phyloP scores from a whole-genome alignment of 2,329 filamentous ascomycete species.

The Aspergillus arachidicola region DNA sequence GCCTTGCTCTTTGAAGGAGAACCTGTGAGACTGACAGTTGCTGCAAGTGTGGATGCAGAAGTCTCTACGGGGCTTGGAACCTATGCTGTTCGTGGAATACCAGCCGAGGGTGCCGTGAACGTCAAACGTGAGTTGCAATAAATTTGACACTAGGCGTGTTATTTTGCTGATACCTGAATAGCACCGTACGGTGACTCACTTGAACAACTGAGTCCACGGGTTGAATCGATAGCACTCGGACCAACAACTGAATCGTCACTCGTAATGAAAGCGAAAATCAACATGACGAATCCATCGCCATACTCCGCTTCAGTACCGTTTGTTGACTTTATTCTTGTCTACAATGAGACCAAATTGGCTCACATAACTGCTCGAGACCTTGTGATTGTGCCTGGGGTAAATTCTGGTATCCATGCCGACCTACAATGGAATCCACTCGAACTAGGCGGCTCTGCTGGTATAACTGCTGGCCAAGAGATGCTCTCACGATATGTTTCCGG shows the following conservation, averaged over 20 bases:
- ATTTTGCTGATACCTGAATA: slow-evolving; percentile 40
- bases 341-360: slow-evolving; percentile 73
- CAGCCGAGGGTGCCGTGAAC: slow-evolving; percentile 79
- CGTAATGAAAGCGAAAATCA: slow-evolving; percentile 70
- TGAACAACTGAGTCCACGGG: slow-evolving; percentile 60
- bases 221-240: slow-evolving; percentile 71
- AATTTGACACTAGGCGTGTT: slow-evolving; percentile 27
- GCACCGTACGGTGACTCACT: slow-evolving; percentile 61
- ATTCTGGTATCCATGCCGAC: slow-evolving; percentile 67
- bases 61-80: slow-evolving; percentile 80
- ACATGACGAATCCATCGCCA: slow-evolving; percentile 85
- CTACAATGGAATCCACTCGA: slow-evolving; percentile 73
- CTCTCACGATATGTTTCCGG: slow-evolving; percentile 85
- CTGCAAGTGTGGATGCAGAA: slow-evolving; percentile 79
- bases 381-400: slow-evolving; percentile 67
- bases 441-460: slow-evolving; percentile 63
- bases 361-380: slow-evolving; percentile 70
- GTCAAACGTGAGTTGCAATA: slow-evolving; percentile 80
- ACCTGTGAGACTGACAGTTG: slow-evolving; percentile 70
- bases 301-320: slow-evolving; percentile 84
- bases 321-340: slow-evolving; percentile 72
- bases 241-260: slow-evolving; percentile 73
- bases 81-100: slow-evolving; percentile 79
- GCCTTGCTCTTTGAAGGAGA: slow-evolving; percentile 74
- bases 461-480: slow-evolving; percentile 67